A percentile compares a stretch with the other conserved stretches of the same genome.
These are phyloP conservation scores for Thalassiosira ordinaria DNA, from an alignment of 352 stramenopile species.

Conservation along the genomic window DNA sequence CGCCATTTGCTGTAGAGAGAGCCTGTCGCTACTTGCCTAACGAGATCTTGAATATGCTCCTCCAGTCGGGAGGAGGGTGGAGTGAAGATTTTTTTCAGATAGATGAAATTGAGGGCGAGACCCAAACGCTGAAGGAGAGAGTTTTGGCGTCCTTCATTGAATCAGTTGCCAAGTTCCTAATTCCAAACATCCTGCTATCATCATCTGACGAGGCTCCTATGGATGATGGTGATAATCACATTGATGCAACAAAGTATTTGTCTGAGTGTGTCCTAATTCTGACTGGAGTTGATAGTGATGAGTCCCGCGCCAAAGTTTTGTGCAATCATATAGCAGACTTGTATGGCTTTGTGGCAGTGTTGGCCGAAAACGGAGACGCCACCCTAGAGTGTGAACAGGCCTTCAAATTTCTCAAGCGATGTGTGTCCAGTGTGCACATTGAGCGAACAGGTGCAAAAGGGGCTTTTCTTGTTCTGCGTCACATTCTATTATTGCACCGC, in stretches of 20 bases:
- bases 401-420: conserved; percentile 53
- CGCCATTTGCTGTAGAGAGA: conserved; percentile 44
- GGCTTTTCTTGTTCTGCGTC: conserved; percentile 48
- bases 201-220: conserved; percentile 25
- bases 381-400: conserved; percentile 42
- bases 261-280: conserved; percentile 52
- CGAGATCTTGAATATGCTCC: conserved; percentile 53
- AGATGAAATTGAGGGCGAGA: conserved; percentile 29
- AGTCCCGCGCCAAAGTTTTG: conserved; percentile 48
- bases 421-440: conserved; percentile 54
- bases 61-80: conserved; percentile 39
- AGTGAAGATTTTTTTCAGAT: conserved; percentile 55
- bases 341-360: conserved; percentile 54
- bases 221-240: conserved; percentile 33
- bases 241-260: conserved; percentile 46
- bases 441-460: conserved; percentile 54
- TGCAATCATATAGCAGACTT: conserved; percentile 57
- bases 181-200: conserved; percentile 64
- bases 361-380: conserved; percentile 43
- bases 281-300: conserved; percentile 48
- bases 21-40: conserved; percentile 49
- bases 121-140: conserved; percentile 32
- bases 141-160: conserved; percentile 54
- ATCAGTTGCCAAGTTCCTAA: conserved; percentile 52
- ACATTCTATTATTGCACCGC: conserved; percentile 57